Base-by-base conservation (phyloP, 805 yeast species). In the Zygosaccharomyces kombuchaensis region DNA sequence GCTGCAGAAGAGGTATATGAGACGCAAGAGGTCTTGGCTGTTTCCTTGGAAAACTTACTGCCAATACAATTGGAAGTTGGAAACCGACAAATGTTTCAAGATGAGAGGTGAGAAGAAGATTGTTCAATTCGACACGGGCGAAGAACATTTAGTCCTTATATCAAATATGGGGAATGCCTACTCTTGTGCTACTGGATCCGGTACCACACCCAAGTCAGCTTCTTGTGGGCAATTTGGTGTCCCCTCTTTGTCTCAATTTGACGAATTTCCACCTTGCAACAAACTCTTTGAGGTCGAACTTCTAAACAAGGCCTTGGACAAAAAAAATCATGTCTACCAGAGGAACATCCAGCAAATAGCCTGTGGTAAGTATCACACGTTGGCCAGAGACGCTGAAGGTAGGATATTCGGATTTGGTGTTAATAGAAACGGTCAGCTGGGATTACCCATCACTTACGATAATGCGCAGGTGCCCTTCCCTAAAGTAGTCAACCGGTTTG, bases 401-500 rank as follows among this genome's bases (percentile, higher is more conserved):
- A 71, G 73, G 43, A 68, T 88, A n/a, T 85, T 84, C 78, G 76
- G 88, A 1, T 90, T 93, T 78, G 99, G 99, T 19, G 77, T 78
- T 47, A 91, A 91, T 62, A 72, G 78, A 3, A 79, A 69, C 62
- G 98, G 98, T n/a, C 91, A 93, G 58, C 71, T 91, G 45, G 96
- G 91, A 9, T 72, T 78, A 38, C 80, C 80, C 6, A 81, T 84
- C 39, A 71, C 76, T 17, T 80, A 80, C 59, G 79, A 78, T 47
- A 78, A 84, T 13, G 91, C 84, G 55, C 69, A 76, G 36, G 73
- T 83, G 37, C 78, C 95, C 4, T 77, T 80, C 32, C 99, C 99
- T 2, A 76, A 73, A 36, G 69, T 70, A 49, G 59, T 82, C 25
- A 59, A 71, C 2, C 45, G 50, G 14, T 65, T 77, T 32, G 57